Percentiles rank a stretch among this genome's conserved stretches.
These are phyloP conservation scores for Pilasporangium apinafurcum DNA, from an alignment of 352 stramenopile species.

Conservation along the genomic window DNA sequence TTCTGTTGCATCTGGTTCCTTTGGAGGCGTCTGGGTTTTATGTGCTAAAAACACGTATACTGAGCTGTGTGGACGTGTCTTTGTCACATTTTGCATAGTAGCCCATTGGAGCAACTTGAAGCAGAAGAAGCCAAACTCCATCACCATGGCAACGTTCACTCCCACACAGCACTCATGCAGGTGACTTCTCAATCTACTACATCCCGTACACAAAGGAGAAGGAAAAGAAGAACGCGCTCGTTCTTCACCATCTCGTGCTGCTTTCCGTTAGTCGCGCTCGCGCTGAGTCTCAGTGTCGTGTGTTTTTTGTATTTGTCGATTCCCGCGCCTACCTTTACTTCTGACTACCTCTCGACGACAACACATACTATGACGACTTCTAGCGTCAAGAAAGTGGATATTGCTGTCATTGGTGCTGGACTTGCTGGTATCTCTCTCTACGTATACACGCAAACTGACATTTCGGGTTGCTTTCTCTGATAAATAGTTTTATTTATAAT, in stretches of 20 bases:
- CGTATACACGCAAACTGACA: no score
- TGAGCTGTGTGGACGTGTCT: no score
- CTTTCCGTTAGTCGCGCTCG: neutral
- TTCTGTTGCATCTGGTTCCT: no score
- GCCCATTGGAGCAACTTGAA: no score
- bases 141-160: no score
- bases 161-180: no score
- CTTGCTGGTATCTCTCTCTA: constrained; percentile 21
- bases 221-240: neutral
- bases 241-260: constrained; percentile 1
- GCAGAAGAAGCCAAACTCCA: no score
- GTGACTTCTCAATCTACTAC: neutral
- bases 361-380: constrained; percentile 10
- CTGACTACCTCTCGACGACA: constrained; percentile 8
- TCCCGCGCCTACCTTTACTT: constrained; percentile 11
- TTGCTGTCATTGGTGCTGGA: constrained; percentile 44
- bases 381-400: constrained; percentile 14
- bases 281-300: constrained; percentile 27
- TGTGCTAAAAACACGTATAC: no score
- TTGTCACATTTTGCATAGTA: no score
- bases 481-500: no score
- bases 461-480: no score
- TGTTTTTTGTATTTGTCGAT: constrained; percentile 23
- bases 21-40: no score
- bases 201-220: constrained; percentile 1